phyloP scores from a whole-genome alignment of 257 asterid species.

The Cinchona pubescens region DNA sequence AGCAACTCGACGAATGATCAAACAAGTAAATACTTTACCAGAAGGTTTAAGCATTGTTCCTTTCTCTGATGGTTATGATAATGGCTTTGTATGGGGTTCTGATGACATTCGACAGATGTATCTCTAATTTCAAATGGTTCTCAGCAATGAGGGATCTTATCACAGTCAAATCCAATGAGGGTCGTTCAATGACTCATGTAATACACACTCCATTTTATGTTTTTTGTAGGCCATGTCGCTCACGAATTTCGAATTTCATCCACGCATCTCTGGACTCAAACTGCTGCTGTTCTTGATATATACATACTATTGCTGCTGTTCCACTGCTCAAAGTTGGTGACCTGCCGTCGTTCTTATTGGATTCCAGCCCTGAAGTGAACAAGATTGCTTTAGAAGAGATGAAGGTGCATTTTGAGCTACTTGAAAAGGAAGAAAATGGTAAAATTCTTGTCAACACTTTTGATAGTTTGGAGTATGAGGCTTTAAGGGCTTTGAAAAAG shows the following conservation, averaged over 20 bases:
- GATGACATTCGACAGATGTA: too few species aligned
- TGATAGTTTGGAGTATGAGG: conserved; percentile 32
- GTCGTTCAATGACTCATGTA: neutral
- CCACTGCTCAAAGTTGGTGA: neutral
- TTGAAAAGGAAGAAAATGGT: conserved; percentile 34
- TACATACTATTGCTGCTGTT: neutral
- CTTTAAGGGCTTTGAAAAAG: conserved; percentile 23
- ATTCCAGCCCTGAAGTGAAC: neutral
- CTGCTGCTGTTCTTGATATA: neutral
- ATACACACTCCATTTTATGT: neutral
- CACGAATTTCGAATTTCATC: neutral
- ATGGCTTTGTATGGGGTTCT: neutral
- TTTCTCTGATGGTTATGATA: neutral
- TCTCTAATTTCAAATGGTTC: too few species aligned
- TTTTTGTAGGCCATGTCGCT: neutral
- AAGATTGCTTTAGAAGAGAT: conserved; percentile 23
- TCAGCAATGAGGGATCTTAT: neutral
- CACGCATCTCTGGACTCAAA: neutral
- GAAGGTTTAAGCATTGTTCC: neutral
- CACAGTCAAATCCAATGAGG: neutral
- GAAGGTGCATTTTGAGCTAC: conserved; percentile 41
- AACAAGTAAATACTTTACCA: neutral
- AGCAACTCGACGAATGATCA: conserved; percentile 8
- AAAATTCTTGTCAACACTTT: conserved; percentile 45
- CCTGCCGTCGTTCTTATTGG: conserved; percentile 4